These are phyloP conservation scores for Puccinia horiana DNA, from an alignment of 1,284 basidiomycete species.

Conservation along the genomic window DNA sequence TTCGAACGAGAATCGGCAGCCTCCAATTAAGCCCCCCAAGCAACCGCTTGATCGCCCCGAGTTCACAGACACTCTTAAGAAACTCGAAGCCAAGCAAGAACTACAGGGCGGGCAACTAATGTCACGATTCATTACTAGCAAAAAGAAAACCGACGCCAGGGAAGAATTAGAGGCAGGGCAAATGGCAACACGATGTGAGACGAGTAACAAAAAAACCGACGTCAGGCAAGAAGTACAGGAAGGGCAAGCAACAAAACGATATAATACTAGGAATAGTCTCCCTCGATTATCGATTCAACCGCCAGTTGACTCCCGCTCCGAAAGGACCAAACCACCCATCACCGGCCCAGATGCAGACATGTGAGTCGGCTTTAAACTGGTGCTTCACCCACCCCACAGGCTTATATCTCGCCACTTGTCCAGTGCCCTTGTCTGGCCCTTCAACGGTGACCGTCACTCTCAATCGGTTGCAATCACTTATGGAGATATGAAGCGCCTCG, in stretches of 20 bases:
- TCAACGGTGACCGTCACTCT: slow-evolving; percentile 16
- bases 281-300: not conserved
- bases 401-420: not conserved
- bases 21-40: not conserved
- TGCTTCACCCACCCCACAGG: not conserved
- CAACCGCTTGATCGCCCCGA: not conserved
- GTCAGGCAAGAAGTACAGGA: not conserved
- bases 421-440: slow-evolving; percentile 53
- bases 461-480: slow-evolving; percentile 53
- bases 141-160: not conserved
- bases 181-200: not conserved
- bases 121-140: not conserved
- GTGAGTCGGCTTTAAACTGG: not conserved
- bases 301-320: not conserved
- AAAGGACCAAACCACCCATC: not conserved
- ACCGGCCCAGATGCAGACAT: slow-evolving; percentile 4
- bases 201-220: not conserved
- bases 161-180: not conserved
- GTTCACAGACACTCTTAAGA: not conserved
- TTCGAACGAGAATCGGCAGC: not conserved
- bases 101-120: not conserved
- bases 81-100: not conserved
- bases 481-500: slow-evolving; percentile 73
- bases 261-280: not conserved
- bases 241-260: not conserved